These are phyloP conservation scores for Lyophyllum atratum DNA, from an alignment of 768 basidiomycete species.

Conservation along the genomic window DNA sequence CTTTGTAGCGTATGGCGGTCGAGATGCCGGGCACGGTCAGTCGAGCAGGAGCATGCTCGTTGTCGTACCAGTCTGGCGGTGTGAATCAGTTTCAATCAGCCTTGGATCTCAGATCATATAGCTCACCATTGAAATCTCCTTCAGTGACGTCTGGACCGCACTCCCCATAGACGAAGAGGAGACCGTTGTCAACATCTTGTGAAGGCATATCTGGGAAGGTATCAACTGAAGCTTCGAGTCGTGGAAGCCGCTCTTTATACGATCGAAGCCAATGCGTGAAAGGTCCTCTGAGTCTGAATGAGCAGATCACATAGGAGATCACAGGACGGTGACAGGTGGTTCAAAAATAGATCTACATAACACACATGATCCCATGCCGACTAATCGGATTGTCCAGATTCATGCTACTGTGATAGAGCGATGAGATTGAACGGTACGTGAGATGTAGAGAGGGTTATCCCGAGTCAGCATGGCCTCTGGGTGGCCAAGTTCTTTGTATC, in stretches of 20 bases:
- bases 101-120: background rate
- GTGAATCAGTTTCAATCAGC: background rate
- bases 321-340: too few species aligned
- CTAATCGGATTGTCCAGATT: too few species aligned
- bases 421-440: too few species aligned
- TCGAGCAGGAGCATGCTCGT: constrained; percentile 32
- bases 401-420: too few species aligned
- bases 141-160: constrained; percentile 25
- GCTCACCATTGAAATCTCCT: constrained; percentile 29
- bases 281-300: background rate
- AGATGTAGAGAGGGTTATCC: too few species aligned
- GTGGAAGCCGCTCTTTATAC: background rate
- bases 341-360: too few species aligned
- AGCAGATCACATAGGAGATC: too few species aligned
- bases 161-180: constrained; percentile 24
- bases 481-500: too few species aligned
- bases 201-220: background rate
- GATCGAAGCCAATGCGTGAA: too few species aligned
- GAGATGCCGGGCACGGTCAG: constrained; percentile 28
- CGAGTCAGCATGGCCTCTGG: too few species aligned
- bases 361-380: too few species aligned
- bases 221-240: background rate
- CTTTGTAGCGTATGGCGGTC: constrained; percentile 29
- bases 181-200: background rate
- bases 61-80: constrained; percentile 33